Evolutionary conservation across 2,329 filamentous ascomycete species (phyloP).

Genomic region (Penicillium sclerotigenum): DNA sequence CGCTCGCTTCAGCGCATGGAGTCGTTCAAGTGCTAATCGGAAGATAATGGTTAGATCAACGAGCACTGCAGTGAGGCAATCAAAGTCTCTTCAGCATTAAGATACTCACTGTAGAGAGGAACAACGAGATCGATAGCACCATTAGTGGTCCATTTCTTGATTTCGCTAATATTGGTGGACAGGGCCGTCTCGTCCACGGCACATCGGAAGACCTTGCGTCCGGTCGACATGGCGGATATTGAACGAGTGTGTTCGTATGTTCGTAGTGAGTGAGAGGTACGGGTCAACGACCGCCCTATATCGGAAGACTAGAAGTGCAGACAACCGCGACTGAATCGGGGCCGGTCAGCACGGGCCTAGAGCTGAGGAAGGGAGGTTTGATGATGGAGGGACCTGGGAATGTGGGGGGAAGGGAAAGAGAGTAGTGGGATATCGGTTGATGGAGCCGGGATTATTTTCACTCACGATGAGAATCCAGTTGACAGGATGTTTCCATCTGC

Average conservation of each 20-base stretch:
- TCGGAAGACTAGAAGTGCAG: constrained; percentile 27
- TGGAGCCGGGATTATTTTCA: constrained; percentile 7
- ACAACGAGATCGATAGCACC: constrained; percentile 51
- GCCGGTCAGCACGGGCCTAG: constrained; percentile 22
- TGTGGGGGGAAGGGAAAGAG: constrained; percentile 24
- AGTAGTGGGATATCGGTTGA: constrained; percentile 4
- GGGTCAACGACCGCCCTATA: constrained; percentile 27
- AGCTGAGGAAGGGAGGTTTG: constrained; percentile 30
- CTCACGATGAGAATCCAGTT: constrained; percentile 31
- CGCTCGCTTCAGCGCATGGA: constrained; percentile 45
- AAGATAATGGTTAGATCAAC: constrained; percentile 12
- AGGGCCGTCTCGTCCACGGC: constrained; percentile 53
- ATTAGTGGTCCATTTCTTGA: constrained; percentile 52
- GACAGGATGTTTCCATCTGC: constrained; percentile 24
- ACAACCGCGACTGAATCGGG: constrained; percentile 30
- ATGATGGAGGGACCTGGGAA: constrained; percentile 29
- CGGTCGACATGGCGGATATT: constrained; percentile 37
- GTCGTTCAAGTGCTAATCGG: constrained; percentile 45
- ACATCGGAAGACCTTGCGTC: constrained; percentile 50
- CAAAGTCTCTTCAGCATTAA: not conserved
- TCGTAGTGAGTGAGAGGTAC: constrained; percentile 9
- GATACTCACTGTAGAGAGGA: constrained; percentile 49
- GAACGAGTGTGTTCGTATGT: constrained; percentile 2
- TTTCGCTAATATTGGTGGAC: constrained; percentile 52
- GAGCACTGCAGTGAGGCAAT: constrained; percentile 5